Percentiles rank a stretch among this genome's conserved stretches.
Conservation (phyloP, 768 basidiomycete genomes). For the Termitomyces sp. region DNA sequence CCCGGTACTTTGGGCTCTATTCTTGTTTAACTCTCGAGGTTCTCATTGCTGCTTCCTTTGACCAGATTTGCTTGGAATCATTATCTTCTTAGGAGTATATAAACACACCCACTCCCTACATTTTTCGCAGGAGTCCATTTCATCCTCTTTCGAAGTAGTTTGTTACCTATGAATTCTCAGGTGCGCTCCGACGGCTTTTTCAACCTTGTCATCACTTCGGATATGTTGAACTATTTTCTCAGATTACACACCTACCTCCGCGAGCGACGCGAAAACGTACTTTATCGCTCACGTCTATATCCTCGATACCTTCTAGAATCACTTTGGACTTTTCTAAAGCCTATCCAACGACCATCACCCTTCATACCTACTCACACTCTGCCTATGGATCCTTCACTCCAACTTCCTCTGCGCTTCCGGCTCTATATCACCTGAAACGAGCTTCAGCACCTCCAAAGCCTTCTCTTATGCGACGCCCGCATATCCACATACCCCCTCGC, state of each 20-base stretch:
- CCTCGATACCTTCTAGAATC: conserved; percentile 17
- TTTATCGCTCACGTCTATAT: conserved; percentile 16
- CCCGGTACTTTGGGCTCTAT: no score
- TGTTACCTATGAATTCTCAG: conserved; percentile 5
- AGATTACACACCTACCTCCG: conserved; percentile 5
- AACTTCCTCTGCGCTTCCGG: conserved; percentile 17
- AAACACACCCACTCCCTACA: background rate
- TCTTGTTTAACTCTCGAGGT: background rate
- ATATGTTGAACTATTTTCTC: background rate
- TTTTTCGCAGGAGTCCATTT: background rate
- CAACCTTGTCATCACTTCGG: background rate
- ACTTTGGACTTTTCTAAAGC: conserved; percentile 13
- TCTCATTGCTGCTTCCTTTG: background rate
- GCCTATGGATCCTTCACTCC: conserved; percentile 22
- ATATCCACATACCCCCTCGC: conserved; percentile 6
- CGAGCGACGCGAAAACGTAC: conserved; percentile 17
- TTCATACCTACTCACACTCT: conserved; percentile 11
- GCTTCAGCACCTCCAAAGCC: conserved; percentile 1
- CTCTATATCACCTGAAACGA: conserved; percentile 12
- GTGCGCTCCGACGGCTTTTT: conserved; percentile 1
- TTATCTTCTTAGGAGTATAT: background rate
- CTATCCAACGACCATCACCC: conserved; percentile 8
- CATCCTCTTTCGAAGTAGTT: background rate
- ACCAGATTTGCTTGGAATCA: background rate
- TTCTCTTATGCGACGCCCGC: conserved; percentile 3